Conservation (phyloP, 208 protist species). For the Acanthamoeba culbertsoni region DNA sequence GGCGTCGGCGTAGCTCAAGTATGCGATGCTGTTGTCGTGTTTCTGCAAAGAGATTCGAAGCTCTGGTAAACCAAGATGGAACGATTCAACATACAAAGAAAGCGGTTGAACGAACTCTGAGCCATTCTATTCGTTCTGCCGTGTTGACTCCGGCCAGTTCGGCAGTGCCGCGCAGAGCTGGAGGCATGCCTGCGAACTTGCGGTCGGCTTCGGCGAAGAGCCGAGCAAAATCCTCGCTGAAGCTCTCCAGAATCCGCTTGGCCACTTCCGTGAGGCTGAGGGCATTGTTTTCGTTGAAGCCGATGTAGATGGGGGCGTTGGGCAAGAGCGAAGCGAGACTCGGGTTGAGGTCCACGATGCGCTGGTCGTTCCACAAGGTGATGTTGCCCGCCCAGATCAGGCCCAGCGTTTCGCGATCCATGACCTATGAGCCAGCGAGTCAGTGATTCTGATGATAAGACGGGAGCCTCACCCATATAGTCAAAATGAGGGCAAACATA, state of each 20-base stretch:
- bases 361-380: not conserved
- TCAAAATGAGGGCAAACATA: too few species aligned
- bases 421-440: not conserved
- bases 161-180: not conserved
- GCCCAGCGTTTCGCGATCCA: not conserved
- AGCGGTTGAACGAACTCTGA: too few species aligned
- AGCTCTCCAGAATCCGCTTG: not conserved
- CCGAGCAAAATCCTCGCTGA: not conserved
- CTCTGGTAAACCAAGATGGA: too few species aligned
- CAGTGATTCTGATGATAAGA: too few species aligned
- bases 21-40: not conserved
- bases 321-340: not conserved
- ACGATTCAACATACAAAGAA: not conserved
- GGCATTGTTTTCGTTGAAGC: not conserved
- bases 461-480: too few species aligned
- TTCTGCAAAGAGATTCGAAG: too few species aligned
- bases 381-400: constrained; percentile 48
- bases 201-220: not conserved
- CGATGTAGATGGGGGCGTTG: not conserved
- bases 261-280: not conserved
- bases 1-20: not conserved
- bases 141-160: not conserved
- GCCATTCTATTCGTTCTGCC: too few species aligned
- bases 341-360: not conserved
- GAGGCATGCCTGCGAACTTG: not conserved